Percentiles rank a stretch among this genome's conserved stretches.
phyloP scores from a whole-genome alignment of 331 rosid genomes.

The Acacia concinna region DNA sequence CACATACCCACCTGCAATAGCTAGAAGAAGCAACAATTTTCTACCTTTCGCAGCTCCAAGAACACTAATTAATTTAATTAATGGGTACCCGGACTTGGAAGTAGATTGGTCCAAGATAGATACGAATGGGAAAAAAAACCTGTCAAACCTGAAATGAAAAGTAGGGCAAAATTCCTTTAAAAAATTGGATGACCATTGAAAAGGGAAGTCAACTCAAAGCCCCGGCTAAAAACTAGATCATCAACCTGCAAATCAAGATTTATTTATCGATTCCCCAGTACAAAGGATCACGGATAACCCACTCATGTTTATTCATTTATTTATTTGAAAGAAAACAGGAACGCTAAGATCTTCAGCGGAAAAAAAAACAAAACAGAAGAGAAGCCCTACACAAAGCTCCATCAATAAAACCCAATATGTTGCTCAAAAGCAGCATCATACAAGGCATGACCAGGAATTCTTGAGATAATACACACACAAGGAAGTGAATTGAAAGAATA shows the following conservation, averaged over 20 bases:
- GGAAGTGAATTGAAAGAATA: constrained; percentile 5
- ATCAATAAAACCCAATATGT: background rate
- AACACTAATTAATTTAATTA: background rate
- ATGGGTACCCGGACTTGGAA: background rate
- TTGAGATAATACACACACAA: background rate
- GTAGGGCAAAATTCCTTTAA: background rate
- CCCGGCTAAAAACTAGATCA: constrained; percentile 18
- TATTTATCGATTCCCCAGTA: constrained; percentile 1
- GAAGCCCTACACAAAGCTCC: background rate
- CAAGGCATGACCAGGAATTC: background rate
- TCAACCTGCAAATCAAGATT: constrained; percentile 10
- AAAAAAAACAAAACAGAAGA: background rate
- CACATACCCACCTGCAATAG: constrained; percentile 1
- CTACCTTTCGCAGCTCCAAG: background rate
- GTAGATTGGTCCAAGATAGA: background rate
- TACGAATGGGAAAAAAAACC: background rate
- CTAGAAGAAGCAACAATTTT: background rate
- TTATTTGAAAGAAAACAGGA: background rate
- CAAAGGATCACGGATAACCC: constrained; percentile 18
- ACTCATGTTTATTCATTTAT: background rate
- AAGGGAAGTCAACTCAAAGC: constrained; percentile 2
- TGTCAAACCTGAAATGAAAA: constrained; percentile 10
- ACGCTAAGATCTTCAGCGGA: background rate
- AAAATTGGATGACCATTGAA: background rate
- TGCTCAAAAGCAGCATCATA: constrained; percentile 11